These are phyloP conservation scores for Corylus avellana DNA, from an alignment of 306 rosid genomes.

Conservation along the genomic window DNA sequence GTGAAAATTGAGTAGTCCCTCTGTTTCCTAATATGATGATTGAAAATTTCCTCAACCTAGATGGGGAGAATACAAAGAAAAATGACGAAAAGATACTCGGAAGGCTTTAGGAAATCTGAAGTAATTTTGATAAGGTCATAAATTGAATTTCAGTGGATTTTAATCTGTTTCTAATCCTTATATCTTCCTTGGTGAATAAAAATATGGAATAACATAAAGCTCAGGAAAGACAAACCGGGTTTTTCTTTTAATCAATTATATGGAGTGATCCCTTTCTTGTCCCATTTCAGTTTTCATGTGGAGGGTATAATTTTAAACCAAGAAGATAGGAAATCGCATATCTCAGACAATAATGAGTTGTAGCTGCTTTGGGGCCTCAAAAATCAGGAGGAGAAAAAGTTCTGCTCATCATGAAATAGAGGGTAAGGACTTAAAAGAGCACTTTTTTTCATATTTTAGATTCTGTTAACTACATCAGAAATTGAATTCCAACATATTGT, in stretches of 20 bases:
- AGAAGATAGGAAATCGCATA: constrained; percentile 19
- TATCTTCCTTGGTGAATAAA: neutral
- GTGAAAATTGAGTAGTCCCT: neutral
- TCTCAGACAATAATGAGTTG: constrained; percentile 62
- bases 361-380: constrained; percentile 76
- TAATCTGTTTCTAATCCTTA: neutral
- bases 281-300: constrained; percentile 23
- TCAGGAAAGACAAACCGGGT: neutral
- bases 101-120: neutral
- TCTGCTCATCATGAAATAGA: constrained; percentile 45
- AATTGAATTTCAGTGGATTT: neutral
- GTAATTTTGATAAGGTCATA: neutral
- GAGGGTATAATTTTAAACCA: constrained; percentile 18
- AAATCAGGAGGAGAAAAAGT: constrained; percentile 34
- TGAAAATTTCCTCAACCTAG: neutral
- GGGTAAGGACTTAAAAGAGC: constrained; percentile 46
- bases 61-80: neutral
- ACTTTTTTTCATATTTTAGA: constrained; percentile 6
- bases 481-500: neutral
- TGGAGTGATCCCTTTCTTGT: neutral
- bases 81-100: neutral
- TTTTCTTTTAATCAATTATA: neutral
- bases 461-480: constrained; percentile 12
- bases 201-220: neutral
- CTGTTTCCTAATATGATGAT: neutral